Evolutionary conservation across 257 asterid species (phyloP), one percentile per base, ranked within the genome.

Genomic region (Ligustrum vulgare): DNA sequence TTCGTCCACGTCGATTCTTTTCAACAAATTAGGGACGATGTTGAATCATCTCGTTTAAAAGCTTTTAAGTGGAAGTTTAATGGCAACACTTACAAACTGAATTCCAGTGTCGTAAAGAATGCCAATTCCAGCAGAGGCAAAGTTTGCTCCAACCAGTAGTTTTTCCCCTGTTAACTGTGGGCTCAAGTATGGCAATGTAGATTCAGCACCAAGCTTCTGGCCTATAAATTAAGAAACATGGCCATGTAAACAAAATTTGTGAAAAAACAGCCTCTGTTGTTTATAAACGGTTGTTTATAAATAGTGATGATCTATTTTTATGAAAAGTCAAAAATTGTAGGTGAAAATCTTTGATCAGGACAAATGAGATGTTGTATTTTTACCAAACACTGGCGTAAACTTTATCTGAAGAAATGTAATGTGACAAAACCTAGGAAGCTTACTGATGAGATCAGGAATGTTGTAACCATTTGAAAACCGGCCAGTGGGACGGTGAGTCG

Each of bases 71-170:
- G 47, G 11, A 41, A 41, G 47, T 51, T 9, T 8, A 58, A 58
- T 8, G 32, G 47, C 3, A 10, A 41, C 2, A 58, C 85, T 81
- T 80, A 86, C 90, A 70, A 86, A 86, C 49, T 86, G 90, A 74
- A 81, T 54, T 18, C 90, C 90, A 6, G 90, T 86, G 43, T 86
- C 90, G 22, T 83, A 77, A 16, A 86, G 85, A 45, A 86, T 80
- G 33, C 90, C 90, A 35, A 86, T 78, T 31, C 90, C 90, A 9
- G 90, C 90, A 0, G 90, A 86, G 37, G 88, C 90, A 23, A 86
- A 84, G 69, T 86, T 86, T 23, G 90, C 90, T 33, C 90, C 90
- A n/a, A 86, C 86, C 37, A 86, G 70, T 20, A 86, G 79, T 45
- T 78, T 80, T 4, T 86, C 34, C 25, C 90, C 90, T 2, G 22